Conservation (phyloP, 2,329 filamentous ascomycete species). For the Curvularia eragrostidis region DNA sequence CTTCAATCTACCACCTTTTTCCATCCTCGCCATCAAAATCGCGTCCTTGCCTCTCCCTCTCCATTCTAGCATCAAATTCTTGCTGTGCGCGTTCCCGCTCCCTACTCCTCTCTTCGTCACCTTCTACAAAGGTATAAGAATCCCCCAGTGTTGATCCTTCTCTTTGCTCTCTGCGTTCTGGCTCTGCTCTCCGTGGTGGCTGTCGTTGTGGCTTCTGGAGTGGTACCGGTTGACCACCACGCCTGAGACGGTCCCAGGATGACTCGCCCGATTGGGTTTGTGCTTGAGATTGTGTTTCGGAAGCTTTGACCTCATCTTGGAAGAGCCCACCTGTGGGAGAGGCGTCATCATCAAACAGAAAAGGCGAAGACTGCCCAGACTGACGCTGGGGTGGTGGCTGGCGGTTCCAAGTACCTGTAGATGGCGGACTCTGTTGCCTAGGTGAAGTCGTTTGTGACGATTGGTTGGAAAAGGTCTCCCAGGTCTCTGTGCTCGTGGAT, state of each 20-base stretch:
- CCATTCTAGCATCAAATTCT: conserved; percentile 58
- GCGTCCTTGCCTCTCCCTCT: conserved; percentile 57
- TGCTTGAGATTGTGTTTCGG: conserved; percentile 17
- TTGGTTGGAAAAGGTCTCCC: conserved; percentile 26
- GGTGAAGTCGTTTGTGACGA: conserved; percentile 17
- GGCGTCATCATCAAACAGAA: conserved; percentile 41
- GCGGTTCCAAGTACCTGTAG: conserved; percentile 14
- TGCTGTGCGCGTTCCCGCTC: conserved; percentile 57
- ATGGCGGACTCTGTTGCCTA: conserved; percentile 15
- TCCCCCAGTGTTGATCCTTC: conserved; percentile 50
- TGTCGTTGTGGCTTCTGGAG: conserved; percentile 21
- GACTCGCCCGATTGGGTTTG: conserved; percentile 43
- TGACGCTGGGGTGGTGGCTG: conserved; percentile 14
- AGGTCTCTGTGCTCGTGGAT: conserved; percentile 15
- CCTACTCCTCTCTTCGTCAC: conserved; percentile 52
- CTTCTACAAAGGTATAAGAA: conserved; percentile 54
- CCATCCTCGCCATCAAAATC: conserved; percentile 46
- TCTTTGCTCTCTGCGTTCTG: conserved; percentile 33
- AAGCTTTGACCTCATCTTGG: conserved; percentile 37
- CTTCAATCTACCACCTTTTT: conserved; percentile 38
- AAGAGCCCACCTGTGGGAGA: conserved; percentile 49
- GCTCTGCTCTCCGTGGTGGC: conserved; percentile 23
- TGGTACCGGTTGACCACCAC: conserved; percentile 34
- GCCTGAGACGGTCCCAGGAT: conserved; percentile 55
- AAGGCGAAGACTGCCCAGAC: conserved; percentile 16